Percentiles rank a stretch among this genome's conserved stretches.
phyloP scores from a whole-genome alignment of 139 green algal genomes.

The Desmodesmus armatus region DNA sequence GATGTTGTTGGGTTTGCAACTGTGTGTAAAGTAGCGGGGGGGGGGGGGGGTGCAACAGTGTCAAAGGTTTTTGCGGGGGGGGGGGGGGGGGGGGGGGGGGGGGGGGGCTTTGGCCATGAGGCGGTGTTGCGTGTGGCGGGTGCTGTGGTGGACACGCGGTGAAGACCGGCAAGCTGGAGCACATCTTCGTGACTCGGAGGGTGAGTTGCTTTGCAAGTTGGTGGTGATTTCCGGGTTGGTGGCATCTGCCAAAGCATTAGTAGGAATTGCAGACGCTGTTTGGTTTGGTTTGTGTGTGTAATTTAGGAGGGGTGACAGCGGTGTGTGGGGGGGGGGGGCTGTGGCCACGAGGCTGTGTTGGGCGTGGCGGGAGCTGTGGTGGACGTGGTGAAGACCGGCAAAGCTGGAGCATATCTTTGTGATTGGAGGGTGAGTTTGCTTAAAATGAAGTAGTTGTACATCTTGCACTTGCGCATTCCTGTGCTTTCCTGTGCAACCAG shows the following conservation, averaged over 20 bases:
- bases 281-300: no score
- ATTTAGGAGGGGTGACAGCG: slow-evolving; percentile 26
- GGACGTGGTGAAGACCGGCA: slow-evolving; percentile 59
- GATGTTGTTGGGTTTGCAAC: no score
- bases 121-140: slow-evolving; percentile 60
- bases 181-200: slow-evolving; percentile 66
- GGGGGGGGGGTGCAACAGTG: no score
- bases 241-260: no score
- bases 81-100: slow-evolving; percentile 37
- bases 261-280: no score
- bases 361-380: slow-evolving; percentile 59
- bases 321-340: slow-evolving; percentile 56
- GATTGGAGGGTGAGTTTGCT: slow-evolving; percentile 58
- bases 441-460: no score
- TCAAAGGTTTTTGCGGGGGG: slow-evolving; percentile 15
- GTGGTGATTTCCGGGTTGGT: background rate
- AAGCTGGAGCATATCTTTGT: slow-evolving; percentile 70
- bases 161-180: slow-evolving; percentile 61
- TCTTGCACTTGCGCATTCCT: no score
- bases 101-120: slow-evolving; percentile 67
- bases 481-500: no score
- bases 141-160: slow-evolving; percentile 63
- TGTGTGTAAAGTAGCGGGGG: no score
- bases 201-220: background rate
- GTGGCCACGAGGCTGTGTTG: slow-evolving; percentile 66